A percentile compares a stretch with the other conserved stretches of the same genome.
These are phyloP conservation scores for Cystobasidium onofrii DNA, from an alignment of 768 basidiomycete species.

Conservation along the genomic window DNA sequence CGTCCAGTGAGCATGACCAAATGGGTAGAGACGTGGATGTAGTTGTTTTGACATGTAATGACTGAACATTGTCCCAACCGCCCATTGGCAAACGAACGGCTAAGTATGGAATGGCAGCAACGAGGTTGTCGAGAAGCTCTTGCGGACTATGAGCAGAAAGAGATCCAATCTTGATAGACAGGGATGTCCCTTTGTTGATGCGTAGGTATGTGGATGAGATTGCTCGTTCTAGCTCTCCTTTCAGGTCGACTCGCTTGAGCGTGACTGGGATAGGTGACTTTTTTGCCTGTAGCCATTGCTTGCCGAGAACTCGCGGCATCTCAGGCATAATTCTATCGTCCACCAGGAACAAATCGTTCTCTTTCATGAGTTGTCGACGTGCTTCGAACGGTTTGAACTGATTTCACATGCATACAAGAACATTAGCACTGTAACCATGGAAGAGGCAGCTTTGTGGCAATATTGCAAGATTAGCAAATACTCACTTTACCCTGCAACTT, in stretches of 20 bases:
- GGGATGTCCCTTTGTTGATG: slow-evolving; percentile 85
- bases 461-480: too few relatives aligned
- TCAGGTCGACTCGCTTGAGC: slow-evolving; percentile 77
- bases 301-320: slow-evolving; percentile 76
- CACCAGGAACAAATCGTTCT: slow-evolving; percentile 84
- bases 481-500: slow-evolving; percentile 78
- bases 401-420: too few relatives aligned
- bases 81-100: slow-evolving; percentile 60
- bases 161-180: slow-evolving; percentile 77
- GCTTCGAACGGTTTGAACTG: slow-evolving; percentile 50
- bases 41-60: slow-evolving; percentile 80
- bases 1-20: slow-evolving; percentile 45
- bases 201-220: slow-evolving; percentile 93
- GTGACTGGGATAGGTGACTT: slow-evolving; percentile 97
- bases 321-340: slow-evolving; percentile 84
- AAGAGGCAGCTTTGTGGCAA: slow-evolving; percentile 50
- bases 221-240: slow-evolving; percentile 82
- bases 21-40: slow-evolving; percentile 77
- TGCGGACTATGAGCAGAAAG: slow-evolving; percentile 59
- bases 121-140: slow-evolving; percentile 70
- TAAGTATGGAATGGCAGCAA: slow-evolving; percentile 66
- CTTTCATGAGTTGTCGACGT: slow-evolving; percentile 67
- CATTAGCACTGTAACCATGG: too few relatives aligned
- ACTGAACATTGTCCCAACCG: slow-evolving; percentile 85
- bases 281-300: slow-evolving; percentile 87